Base-by-base conservation (phyloP, 495 filamentous ascomycete species). In the Aspergillus sclerotiicarbonarius region DNA sequence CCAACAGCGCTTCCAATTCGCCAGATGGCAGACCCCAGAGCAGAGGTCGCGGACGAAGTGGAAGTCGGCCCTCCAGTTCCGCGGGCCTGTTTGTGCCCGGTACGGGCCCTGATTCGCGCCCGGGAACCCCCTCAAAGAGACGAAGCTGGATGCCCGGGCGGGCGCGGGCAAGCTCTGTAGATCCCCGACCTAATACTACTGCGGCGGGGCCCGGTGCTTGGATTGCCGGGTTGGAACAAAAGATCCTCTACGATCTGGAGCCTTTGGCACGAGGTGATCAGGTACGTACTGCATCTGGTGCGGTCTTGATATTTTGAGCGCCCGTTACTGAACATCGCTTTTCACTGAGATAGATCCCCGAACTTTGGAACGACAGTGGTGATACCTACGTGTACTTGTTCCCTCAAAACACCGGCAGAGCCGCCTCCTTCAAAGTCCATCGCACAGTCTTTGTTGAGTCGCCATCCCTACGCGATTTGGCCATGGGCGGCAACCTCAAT, bases 371-470 rank as follows among this genome's bases (percentile, higher is more conserved):
- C 61, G 88, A 94, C 35, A 66, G 79, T 43, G 91, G 89, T 18
- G 88, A 93, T 66, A 88, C 90, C n/a, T 84, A 84, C 53, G 82
- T 98, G 25, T 96, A 94, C 65, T 75, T 98, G 8, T 89, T 90
- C 64, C 83, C 91, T 3, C 82, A 83, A 43, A 83, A 77, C 33
- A 82, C 80, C 51, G 82, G 84, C 46, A 80, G 79, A 49, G 80
- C 87, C 0, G 80, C 94, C 8, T 95, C 89, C 8, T 96, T 96
- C 71, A 89, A 83, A 62, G 76, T 96, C 10, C 80, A 87, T 65
- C 88, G 88, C 8, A 82, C 86, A 30, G 72, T 87, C 43, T 86
- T 94, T 54, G 77, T 84, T 51, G 84, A 89, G 41, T 94, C 91
- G 0, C 75, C 80, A 13, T 78, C 86, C 18, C 79, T 98, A 57